A percentile compares a stretch with the other conserved stretches of the same genome.
Conservation (phyloP, 768 basidiomycete genomes). For the Daedalea quercina region DNA sequence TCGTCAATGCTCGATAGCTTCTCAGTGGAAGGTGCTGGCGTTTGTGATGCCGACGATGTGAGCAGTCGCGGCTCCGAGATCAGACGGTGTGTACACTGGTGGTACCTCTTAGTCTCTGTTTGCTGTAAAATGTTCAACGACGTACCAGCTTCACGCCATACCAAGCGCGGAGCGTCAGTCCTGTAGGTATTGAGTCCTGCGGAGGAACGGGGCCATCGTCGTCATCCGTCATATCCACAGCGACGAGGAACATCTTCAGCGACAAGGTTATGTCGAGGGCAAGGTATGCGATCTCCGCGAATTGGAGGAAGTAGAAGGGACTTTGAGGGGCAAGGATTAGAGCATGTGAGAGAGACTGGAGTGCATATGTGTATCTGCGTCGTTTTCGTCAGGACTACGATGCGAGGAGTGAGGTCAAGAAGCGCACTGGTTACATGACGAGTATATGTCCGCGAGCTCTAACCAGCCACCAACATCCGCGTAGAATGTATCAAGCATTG, state of each 20-base stretch:
- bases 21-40: constrained; percentile 40
- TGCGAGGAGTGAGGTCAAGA: neutral
- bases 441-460: constrained; percentile 77
- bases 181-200: constrained; percentile 40
- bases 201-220: constrained; percentile 44
- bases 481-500: constrained; percentile 82
- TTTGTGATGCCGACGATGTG: constrained; percentile 49
- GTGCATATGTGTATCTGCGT: constrained; percentile 62
- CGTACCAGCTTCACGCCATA: constrained; percentile 76
- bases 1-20: constrained; percentile 56
- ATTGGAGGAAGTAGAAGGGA: constrained; percentile 76
- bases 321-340: constrained; percentile 82
- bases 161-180: constrained; percentile 69
- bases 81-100: constrained; percentile 56
- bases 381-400: neutral
- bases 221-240: constrained; percentile 73
- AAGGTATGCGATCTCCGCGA: constrained; percentile 85
- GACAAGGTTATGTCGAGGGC: constrained; percentile 68
- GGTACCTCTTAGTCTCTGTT: neutral
- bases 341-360: constrained; percentile 76
- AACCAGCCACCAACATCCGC: constrained; percentile 85
- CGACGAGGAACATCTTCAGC: constrained; percentile 72
- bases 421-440: constrained; percentile 64
- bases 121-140: constrained; percentile 5
- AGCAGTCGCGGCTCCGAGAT: constrained; percentile 31